phyloP scores from a whole-genome alignment of 805 yeast genomes.

The Candida ipomoeae region DNA sequence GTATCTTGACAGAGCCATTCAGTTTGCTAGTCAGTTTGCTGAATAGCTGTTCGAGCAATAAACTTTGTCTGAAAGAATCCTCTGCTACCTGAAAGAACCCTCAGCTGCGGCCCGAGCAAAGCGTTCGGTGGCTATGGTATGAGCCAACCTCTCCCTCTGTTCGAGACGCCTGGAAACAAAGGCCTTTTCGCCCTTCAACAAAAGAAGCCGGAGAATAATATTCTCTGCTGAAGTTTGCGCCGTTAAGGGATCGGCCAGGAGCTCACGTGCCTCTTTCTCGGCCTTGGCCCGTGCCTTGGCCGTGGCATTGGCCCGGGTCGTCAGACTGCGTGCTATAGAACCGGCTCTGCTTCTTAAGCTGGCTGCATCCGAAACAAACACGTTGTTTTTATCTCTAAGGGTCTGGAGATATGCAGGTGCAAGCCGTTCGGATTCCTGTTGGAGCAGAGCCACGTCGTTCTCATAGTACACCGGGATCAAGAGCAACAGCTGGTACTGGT shows the following conservation, averaged over 20 bases:
- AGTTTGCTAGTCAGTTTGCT: too few species aligned
- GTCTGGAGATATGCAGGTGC: slow-evolving; percentile 51
- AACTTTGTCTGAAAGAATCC: too few species aligned
- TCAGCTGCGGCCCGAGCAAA: slow-evolving; percentile 46
- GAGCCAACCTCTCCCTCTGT: slow-evolving; percentile 57
- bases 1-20: too few species aligned
- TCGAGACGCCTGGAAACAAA: slow-evolving; percentile 58
- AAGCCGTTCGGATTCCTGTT: slow-evolving; percentile 55
- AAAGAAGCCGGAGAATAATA: slow-evolving; percentile 63
- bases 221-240: slow-evolving; percentile 53
- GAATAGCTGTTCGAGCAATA: too few species aligned
- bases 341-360: slow-evolving; percentile 33
- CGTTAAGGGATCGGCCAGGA: slow-evolving; percentile 31
- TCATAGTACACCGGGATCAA: slow-evolving; percentile 66
- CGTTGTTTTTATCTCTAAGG: slow-evolving; percentile 46
- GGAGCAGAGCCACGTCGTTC: slow-evolving; percentile 42
- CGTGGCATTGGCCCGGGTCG: slow-evolving; percentile 71
- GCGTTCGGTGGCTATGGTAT: slow-evolving; percentile 51
- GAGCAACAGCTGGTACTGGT: slow-evolving; percentile 59
- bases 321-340: slow-evolving; percentile 56
- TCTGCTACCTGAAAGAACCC: slow-evolving; percentile 18
- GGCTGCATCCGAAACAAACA: slow-evolving; percentile 18
- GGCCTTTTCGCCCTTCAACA: slow-evolving; percentile 58
- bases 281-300: slow-evolving; percentile 46
- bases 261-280: slow-evolving; percentile 19